These are phyloP conservation scores for Pythium aquatile DNA, from an alignment of 352 stramenopile genomes.

Conservation along the genomic window DNA sequence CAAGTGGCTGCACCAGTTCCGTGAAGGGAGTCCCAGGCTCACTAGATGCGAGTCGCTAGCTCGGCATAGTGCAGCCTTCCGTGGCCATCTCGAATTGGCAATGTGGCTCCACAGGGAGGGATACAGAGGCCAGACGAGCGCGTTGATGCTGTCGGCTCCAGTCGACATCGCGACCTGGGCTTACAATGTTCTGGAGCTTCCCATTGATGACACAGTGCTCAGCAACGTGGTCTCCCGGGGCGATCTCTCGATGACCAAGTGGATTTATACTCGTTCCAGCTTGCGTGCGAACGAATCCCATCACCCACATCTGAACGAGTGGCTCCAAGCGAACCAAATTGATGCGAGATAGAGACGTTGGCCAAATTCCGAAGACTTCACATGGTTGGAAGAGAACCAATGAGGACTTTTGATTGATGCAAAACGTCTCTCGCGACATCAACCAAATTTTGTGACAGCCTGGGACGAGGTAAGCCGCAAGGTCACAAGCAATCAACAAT, in stretches of 20 bases:
- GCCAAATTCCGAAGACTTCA: no score
- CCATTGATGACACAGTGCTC: not conserved
- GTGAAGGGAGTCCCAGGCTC: not conserved
- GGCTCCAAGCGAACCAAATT: not conserved
- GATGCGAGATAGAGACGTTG: not conserved
- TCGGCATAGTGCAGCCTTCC: not conserved
- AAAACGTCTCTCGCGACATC: no score
- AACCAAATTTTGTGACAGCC: no score
- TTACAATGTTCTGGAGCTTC: not conserved
- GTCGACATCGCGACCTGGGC: not conserved
- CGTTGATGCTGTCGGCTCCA: not conserved
- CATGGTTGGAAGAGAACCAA: no score
- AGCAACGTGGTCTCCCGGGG: not conserved
- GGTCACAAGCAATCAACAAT: no score
- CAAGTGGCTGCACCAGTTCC: constrained; percentile 1
- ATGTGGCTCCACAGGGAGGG: not conserved
- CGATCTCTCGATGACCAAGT: not conserved
- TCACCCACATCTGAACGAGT: not conserved
- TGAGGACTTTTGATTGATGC: no score
- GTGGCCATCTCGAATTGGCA: not conserved
- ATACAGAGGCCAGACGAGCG: not conserved
- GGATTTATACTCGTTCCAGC: not conserved
- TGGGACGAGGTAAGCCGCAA: no score
- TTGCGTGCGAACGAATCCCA: not conserved
- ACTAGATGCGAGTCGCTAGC: not conserved